Conservation (phyloP, 768 basidiomycete genomes). For the Pleurotus sapidus region DNA sequence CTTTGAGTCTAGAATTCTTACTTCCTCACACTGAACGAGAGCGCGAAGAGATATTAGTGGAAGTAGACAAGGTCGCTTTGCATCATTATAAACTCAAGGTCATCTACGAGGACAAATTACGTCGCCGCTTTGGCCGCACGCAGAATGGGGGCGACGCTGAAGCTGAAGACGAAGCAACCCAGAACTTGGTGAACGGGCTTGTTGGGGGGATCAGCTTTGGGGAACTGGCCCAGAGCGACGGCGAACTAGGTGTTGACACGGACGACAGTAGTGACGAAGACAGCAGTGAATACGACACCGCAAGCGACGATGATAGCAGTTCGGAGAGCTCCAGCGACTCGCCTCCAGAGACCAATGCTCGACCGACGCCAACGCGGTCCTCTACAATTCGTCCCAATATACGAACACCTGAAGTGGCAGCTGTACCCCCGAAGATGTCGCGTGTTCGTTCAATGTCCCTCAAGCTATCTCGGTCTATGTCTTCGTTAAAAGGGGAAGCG, state of each 20-base stretch:
- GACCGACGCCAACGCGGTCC: constrained; percentile 7
- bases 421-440: constrained; percentile 6
- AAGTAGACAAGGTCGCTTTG: constrained; percentile 85
- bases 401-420: constrained; percentile 4
- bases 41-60: constrained; percentile 71
- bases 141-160: constrained; percentile 52
- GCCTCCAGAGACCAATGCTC: constrained; percentile 10
- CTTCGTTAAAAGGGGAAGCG: constrained; percentile 20
- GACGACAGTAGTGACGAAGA: constrained; percentile 45
- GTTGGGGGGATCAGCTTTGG: constrained; percentile 82
- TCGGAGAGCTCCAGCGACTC: constrained; percentile 24
- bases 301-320: constrained; percentile 27
- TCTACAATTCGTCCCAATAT: constrained; percentile 9
- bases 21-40: constrained; percentile 81
- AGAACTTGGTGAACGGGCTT: constrained; percentile 75
- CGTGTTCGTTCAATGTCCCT: constrained; percentile 37
- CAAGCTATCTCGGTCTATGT: constrained; percentile 45
- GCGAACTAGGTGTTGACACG: constrained; percentile 69
- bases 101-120: constrained; percentile 86
- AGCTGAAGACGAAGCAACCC: constrained; percentile 82
- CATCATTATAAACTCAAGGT: constrained; percentile 97
- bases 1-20: constrained; percentile 83
- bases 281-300: constrained; percentile 37
- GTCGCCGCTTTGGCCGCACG: constrained; percentile 75
- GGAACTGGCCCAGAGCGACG: constrained; percentile 75